Percentiles rank a stretch among this genome's conserved stretches.
Evolutionary conservation across 495 filamentous ascomycete genomes (phyloP).

Genomic region (Jackrogersella multiformis): DNA sequence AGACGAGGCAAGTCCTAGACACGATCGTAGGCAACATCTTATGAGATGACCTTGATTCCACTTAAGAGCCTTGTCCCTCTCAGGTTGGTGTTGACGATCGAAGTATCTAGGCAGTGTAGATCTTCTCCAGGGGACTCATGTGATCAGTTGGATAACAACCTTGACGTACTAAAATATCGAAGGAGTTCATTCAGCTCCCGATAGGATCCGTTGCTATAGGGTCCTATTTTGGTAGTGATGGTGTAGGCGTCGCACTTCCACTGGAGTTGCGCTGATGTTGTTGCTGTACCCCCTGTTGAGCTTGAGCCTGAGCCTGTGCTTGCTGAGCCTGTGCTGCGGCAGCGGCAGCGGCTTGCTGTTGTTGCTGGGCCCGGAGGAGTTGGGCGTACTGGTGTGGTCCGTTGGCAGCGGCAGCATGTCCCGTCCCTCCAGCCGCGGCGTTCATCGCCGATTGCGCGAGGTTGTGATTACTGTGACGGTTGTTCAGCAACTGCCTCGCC

Average conservation of each 20-base stretch:
- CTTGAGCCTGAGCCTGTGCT: constrained; percentile 39
- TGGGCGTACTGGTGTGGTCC: constrained; percentile 76
- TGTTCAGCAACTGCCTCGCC: constrained; percentile 40
- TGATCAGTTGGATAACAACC: background rate
- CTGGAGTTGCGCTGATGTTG: constrained; percentile 57
- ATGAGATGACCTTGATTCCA: background rate
- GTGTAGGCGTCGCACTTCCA: constrained; percentile 55
- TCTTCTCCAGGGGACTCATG: too few relatives aligned
- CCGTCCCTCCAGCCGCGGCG: constrained; percentile 66
- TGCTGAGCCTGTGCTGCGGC: constrained; percentile 42
- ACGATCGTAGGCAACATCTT: too few relatives aligned
- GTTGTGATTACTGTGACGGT: constrained; percentile 44
- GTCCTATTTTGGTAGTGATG: constrained; percentile 37
- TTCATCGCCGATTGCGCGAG: constrained; percentile 71
- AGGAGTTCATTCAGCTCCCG: too few relatives aligned
- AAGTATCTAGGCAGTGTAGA: too few relatives aligned
- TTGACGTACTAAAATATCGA: too few relatives aligned
- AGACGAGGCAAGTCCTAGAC: background rate
- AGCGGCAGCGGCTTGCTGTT: constrained; percentile 49
- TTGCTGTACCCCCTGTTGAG: constrained; percentile 38
- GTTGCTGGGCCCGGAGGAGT: constrained; percentile 75
- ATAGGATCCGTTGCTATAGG: background rate
- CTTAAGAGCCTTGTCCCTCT: background rate
- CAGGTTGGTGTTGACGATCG: too few relatives aligned
- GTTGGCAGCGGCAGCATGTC: constrained; percentile 46